phyloP scores from a whole-genome alignment of 257 asterid species.

The Gentiana macrophylla region DNA sequence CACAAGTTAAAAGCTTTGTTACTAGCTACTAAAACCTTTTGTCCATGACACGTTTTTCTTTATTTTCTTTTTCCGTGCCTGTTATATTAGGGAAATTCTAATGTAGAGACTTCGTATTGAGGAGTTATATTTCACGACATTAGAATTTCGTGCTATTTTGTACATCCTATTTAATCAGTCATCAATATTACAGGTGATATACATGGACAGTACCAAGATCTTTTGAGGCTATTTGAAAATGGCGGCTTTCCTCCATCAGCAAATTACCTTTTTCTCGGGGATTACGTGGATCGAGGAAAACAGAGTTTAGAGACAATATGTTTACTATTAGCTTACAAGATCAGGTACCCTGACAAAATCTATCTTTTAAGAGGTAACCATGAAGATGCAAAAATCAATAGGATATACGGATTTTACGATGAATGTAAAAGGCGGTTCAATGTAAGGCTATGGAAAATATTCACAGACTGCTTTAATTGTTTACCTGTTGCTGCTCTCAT shows the following conservation, averaged over 20 bases:
- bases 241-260: conserved; percentile 73
- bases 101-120: no score
- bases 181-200: conserved; percentile 46
- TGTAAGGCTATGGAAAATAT: conserved; percentile 76
- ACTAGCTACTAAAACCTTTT: no score
- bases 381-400: conserved; percentile 76
- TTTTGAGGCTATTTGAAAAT: conserved; percentile 54
- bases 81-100: no score
- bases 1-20: no score
- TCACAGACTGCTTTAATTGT: conserved; percentile 74
- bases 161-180: conserved; percentile 1
- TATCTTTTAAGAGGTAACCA: conserved; percentile 74
- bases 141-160: no score
- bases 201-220: conserved; percentile 79
- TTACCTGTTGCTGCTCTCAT: conserved; percentile 69
- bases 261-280: conserved; percentile 70
- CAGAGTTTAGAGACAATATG: conserved; percentile 84
- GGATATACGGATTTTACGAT: conserved; percentile 72
- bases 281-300: conserved; percentile 77
- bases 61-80: no score
- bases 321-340: conserved; percentile 60
- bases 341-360: conserved; percentile 53
- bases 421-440: conserved; percentile 79
- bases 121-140: no score
- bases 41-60: no score